Conservation (phyloP, 106 monocot genomes). For the Amphibolis antarctica region DNA sequence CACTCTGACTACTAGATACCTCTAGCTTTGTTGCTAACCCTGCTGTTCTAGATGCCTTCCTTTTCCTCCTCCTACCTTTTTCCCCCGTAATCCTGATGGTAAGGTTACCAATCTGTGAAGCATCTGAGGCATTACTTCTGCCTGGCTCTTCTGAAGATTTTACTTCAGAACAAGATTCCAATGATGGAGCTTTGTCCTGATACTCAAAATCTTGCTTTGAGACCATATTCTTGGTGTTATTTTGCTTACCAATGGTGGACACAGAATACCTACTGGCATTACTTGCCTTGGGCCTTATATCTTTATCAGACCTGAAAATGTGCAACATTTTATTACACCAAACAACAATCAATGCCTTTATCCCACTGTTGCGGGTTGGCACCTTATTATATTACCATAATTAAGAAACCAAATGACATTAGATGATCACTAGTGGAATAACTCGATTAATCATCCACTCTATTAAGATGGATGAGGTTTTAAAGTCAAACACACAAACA, state of each 20-base stretch:
- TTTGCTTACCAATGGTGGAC: constrained; percentile 11
- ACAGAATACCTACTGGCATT: constrained; percentile 8
- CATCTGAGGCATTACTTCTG: constrained; percentile 10
- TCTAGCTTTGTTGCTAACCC: constrained; percentile 42
- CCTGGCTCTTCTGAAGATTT: constrained; percentile 9
- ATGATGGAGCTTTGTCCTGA: constrained; percentile 19
- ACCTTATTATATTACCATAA: not conserved
- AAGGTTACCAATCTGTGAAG: constrained; percentile 29
- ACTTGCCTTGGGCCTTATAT: constrained; percentile 17
- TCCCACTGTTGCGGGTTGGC: too few relatives aligned
- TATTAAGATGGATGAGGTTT: too few relatives aligned
- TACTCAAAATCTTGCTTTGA: constrained; percentile 9
- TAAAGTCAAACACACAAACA: not conserved
- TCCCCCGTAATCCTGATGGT: constrained; percentile 46
- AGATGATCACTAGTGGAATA: too few relatives aligned
- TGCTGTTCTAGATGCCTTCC: constrained; percentile 18
- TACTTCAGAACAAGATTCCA: constrained; percentile 10
- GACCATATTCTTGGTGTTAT: constrained; percentile 8
- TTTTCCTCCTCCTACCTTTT: constrained; percentile 47
- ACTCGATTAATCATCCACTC: too few relatives aligned
- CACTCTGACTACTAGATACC: constrained; percentile 82
- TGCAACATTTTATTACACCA: constrained; percentile 1
- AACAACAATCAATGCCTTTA: too few relatives aligned
- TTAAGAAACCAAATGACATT: too few relatives aligned
- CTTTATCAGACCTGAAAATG: constrained; percentile 34